These are phyloP conservation scores for Hypericum androsaemum DNA, from an alignment of 345 rosid genomes.

Conservation along the genomic window DNA sequence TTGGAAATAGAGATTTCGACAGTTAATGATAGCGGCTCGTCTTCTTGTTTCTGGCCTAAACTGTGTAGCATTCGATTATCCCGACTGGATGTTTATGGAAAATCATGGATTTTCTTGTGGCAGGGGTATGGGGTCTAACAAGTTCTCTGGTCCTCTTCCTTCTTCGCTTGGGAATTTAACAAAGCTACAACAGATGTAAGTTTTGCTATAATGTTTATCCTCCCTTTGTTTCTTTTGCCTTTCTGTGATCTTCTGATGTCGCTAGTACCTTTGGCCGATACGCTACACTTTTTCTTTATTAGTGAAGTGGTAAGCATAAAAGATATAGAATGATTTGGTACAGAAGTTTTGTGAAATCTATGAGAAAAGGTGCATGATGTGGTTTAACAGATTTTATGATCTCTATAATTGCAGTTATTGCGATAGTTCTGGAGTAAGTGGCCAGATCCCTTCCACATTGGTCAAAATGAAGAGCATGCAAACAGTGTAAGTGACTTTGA, in stretches of 20 bases:
- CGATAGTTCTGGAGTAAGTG: constrained; percentile 48
- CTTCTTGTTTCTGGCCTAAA: neutral
- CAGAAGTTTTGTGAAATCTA: neutral
- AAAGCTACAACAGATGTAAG: constrained; percentile 47
- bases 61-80: neutral
- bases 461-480: constrained; percentile 24
- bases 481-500: constrained; percentile 22
- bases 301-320: neutral
- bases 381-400: neutral
- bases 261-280: too few species aligned
- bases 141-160: constrained; percentile 63
- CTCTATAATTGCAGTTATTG: constrained; percentile 30
- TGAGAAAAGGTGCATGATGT: neutral
- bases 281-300: neutral
- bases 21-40: neutral
- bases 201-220: constrained; percentile 1
- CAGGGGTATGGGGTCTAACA: constrained; percentile 43
- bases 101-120: neutral
- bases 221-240: too few species aligned
- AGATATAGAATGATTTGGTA: neutral
- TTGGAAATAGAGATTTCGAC: too few species aligned
- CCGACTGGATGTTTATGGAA: neutral
- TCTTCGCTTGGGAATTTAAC: constrained; percentile 45
- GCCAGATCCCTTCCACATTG: constrained; percentile 45
- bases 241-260: too few species aligned